These are phyloP conservation scores for Verticillium klebahnii DNA, from an alignment of 2,329 filamentous ascomycete genomes.

Conservation along the genomic window DNA sequence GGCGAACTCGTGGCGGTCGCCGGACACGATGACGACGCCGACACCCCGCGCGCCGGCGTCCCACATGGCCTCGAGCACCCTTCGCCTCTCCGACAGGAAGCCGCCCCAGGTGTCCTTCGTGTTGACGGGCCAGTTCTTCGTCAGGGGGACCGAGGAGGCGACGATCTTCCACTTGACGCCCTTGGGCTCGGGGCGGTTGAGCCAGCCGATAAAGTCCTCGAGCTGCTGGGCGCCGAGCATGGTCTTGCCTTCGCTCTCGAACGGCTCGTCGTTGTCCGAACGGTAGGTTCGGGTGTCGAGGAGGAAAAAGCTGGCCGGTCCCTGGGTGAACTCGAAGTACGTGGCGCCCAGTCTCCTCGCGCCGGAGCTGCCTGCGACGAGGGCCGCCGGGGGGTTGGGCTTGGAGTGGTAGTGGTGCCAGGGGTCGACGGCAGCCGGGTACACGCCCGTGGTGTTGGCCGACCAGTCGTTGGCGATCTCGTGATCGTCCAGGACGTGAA, in stretches of 20 bases:
- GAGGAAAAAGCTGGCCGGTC: constrained; percentile 91
- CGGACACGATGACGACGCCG: constrained; percentile 79
- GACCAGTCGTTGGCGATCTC: constrained; percentile 96
- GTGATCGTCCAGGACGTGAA: constrained; percentile 94
- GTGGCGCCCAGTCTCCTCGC: constrained; percentile 53
- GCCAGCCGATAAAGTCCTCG: constrained; percentile 71
- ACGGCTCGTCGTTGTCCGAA: constrained; percentile 58
- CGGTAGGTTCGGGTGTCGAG: constrained; percentile 88
- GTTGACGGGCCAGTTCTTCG: constrained; percentile 94
- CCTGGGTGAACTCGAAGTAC: constrained; percentile 86
- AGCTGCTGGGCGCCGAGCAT: constrained; percentile 84
- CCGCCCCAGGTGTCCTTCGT: constrained; percentile 91
- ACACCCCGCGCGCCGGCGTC: constrained; percentile 69
- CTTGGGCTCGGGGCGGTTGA: constrained; percentile 64
- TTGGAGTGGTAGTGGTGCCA: constrained; percentile 83
- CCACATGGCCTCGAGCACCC: constrained; percentile 89
- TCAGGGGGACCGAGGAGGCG: constrained; percentile 87
- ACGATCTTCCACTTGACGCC: constrained; percentile 93
- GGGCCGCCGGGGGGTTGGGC: constrained; percentile 72
- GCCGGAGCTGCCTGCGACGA: constrained; percentile 37
- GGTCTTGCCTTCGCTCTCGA: constrained; percentile 64
- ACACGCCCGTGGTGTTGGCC: constrained; percentile 74
- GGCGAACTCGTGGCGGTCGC: constrained; percentile 95
- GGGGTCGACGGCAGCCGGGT: constrained; percentile 73
- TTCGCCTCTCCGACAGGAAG: constrained; percentile 74